These are phyloP conservation scores for Phytophthora fragariaefolia DNA, from an alignment of 352 stramenopile species.

Conservation along the genomic window DNA sequence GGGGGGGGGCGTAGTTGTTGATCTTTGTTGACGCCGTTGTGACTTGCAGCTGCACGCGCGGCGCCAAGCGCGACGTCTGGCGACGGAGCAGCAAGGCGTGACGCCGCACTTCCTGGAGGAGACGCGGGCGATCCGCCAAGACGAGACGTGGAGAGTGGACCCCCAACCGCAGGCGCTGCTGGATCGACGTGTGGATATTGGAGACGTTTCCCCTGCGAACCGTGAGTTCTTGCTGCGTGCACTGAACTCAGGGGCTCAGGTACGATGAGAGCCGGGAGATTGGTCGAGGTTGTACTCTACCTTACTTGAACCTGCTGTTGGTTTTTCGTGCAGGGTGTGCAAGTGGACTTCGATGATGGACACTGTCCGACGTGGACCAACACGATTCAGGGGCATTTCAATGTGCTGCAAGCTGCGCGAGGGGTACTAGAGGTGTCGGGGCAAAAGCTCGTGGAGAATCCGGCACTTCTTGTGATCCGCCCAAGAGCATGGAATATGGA, in stretches of 20 bases:
- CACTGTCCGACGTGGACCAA: constrained; percentile 94
- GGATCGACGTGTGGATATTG: constrained; percentile 95
- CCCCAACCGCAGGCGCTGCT: constrained; percentile 70
- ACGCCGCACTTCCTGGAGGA: constrained; percentile 87
- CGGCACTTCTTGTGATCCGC: constrained; percentile 92
- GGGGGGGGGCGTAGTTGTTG: no score
- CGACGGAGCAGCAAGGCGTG: constrained; percentile 67
- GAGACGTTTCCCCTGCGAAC: constrained; percentile 88
- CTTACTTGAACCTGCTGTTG: no score
- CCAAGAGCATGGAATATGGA: constrained; percentile 96
- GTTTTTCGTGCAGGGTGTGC: constrained; percentile 47
- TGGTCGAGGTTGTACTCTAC: no score
- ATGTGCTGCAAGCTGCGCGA: constrained; percentile 92
- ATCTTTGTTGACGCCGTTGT: background rate
- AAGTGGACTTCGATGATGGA: constrained; percentile 84
- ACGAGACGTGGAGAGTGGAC: constrained; percentile 65
- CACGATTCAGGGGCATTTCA: constrained; percentile 89
- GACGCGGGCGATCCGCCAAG: constrained; percentile 72
- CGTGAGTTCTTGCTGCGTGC: constrained; percentile 93
- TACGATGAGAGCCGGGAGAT: no score
- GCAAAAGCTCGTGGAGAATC: constrained; percentile 37
- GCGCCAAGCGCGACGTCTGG: constrained; percentile 56
- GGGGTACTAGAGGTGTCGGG: constrained; percentile 47
- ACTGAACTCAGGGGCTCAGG: constrained; percentile 94
- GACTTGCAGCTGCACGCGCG: constrained; percentile 60